Conservation (phyloP, 2,329 filamentous ascomycete genomes). For the Colletotrichum gloeosporioides region DNA sequence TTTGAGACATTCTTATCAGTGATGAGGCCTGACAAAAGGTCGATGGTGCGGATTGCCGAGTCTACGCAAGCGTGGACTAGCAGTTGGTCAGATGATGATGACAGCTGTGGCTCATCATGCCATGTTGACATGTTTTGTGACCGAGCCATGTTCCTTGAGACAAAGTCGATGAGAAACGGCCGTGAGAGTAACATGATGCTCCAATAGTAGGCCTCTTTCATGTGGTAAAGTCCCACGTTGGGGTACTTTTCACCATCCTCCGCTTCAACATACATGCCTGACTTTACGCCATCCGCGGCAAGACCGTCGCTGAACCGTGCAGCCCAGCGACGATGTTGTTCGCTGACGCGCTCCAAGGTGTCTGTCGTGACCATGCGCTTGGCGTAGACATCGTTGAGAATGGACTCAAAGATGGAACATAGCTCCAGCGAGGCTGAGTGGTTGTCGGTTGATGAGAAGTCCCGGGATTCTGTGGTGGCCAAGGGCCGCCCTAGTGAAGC, state of each 20-base stretch:
- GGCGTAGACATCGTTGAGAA: conserved; percentile 38
- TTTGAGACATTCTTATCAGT: conserved; percentile 39
- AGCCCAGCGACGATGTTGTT: conserved; percentile 32
- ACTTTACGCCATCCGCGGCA: conserved; percentile 21
- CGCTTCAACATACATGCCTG: conserved; percentile 13
- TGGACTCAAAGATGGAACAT: conserved; percentile 40
- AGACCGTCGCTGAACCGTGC: conserved; percentile 22
- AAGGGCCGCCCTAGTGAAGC: conserved; percentile 37
- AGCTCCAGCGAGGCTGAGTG: conserved; percentile 35
- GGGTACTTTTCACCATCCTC: conserved; percentile 23
- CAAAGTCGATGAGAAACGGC: conserved; percentile 38
- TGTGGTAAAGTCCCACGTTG: conserved; percentile 33
- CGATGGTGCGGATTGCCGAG: conserved; percentile 39
- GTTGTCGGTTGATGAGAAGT: conserved; percentile 22
- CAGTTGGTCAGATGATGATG: conserved; percentile 25
- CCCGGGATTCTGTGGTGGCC: conserved; percentile 33
- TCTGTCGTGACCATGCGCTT: conserved; percentile 33
- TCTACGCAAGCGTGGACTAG: conserved; percentile 38
- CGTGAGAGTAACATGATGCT: conserved; percentile 41
- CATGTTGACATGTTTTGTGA: neutral
- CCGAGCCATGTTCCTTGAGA: conserved; percentile 18
- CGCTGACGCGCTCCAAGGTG: conserved; percentile 28
- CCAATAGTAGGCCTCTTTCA: conserved; percentile 43
- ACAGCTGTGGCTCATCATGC: neutral
- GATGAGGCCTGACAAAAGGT: conserved; percentile 41